These are phyloP conservation scores for Trametes maxima DNA, from an alignment of 768 basidiomycete species.

Conservation along the genomic window DNA sequence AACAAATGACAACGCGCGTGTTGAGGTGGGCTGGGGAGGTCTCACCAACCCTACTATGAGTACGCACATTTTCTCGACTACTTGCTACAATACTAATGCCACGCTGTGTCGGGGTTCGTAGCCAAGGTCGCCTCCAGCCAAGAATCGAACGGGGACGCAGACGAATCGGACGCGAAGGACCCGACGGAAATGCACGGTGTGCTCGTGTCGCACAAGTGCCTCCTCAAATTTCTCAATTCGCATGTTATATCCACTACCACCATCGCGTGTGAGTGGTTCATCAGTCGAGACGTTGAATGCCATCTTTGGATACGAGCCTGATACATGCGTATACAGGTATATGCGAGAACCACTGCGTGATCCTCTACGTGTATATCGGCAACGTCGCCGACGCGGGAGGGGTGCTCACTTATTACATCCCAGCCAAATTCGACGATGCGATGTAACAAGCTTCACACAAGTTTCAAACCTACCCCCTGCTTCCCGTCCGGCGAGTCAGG, in stretches of 20 bases:
- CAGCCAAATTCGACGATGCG: conserved; percentile 68
- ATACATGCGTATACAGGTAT: conserved; percentile 51
- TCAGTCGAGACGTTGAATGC: background rate
- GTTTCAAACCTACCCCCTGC: too few relatives aligned
- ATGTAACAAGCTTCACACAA: background rate
- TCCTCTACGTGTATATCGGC: conserved; percentile 89
- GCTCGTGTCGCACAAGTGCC: conserved; percentile 69
- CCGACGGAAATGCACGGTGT: conserved; percentile 64
- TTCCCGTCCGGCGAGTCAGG: too few relatives aligned
- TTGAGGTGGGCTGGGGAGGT: conserved; percentile 80
- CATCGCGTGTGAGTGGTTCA: conserved; percentile 67
- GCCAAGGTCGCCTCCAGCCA: conserved; percentile 28
- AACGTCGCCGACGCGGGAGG: conserved; percentile 78
- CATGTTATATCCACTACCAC: conserved; percentile 83
- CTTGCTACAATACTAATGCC: background rate
- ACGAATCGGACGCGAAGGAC: conserved; percentile 45
- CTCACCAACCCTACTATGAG: conserved; percentile 65
- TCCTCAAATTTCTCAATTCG: conserved; percentile 79
- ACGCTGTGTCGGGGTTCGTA: conserved; percentile 2
- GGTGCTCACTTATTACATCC: conserved; percentile 87
- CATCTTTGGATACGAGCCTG: background rate
- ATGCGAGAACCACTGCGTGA: conserved; percentile 81
- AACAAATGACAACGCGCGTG: conserved; percentile 70
- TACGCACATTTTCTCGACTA: conserved; percentile 12
- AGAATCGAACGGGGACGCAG: conserved; percentile 25